Percentiles rank a stretch among this genome's conserved stretches.
phyloP scores from a whole-genome alignment of 345 rosid species.

The Mangifera indica region DNA sequence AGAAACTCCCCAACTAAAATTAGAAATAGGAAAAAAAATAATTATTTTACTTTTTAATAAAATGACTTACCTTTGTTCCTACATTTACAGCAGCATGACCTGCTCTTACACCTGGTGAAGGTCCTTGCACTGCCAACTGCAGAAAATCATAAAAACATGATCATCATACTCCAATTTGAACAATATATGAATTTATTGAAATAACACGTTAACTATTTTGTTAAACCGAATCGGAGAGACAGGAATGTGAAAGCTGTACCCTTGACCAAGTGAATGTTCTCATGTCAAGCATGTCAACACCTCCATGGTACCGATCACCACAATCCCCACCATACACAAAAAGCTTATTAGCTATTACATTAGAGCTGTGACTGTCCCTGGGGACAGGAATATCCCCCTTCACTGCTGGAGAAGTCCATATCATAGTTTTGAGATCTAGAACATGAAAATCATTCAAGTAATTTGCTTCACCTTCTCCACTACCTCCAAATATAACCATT shows the following conservation, averaged over 20 bases:
- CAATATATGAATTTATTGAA: neutral
- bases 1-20: neutral
- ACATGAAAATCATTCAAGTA: slow-evolving; percentile 69
- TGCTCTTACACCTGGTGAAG: slow-evolving; percentile 62
- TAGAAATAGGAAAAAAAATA: neutral
- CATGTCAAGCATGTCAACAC: slow-evolving; percentile 51
- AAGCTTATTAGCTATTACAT: slow-evolving; percentile 46
- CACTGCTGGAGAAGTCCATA: slow-evolving; percentile 55
- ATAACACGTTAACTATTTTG: neutral
- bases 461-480: slow-evolving; percentile 78
- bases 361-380: slow-evolving; percentile 69
- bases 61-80: slow-evolving; percentile 50
- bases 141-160: neutral
- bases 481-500: slow-evolving; percentile 69
- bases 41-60: neutral
- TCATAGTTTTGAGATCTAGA: slow-evolving; percentile 60
- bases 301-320: slow-evolving; percentile 67
- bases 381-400: slow-evolving; percentile 66
- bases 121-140: slow-evolving; percentile 56
- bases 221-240: neutral
- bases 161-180: neutral
- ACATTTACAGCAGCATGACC: slow-evolving; percentile 65
- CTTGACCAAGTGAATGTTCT: slow-evolving; percentile 56
- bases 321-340: slow-evolving; percentile 72
- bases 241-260: slow-evolving; percentile 35